Conservation (phyloP, 306 rosid species). For the Canavalia gladiata region DNA sequence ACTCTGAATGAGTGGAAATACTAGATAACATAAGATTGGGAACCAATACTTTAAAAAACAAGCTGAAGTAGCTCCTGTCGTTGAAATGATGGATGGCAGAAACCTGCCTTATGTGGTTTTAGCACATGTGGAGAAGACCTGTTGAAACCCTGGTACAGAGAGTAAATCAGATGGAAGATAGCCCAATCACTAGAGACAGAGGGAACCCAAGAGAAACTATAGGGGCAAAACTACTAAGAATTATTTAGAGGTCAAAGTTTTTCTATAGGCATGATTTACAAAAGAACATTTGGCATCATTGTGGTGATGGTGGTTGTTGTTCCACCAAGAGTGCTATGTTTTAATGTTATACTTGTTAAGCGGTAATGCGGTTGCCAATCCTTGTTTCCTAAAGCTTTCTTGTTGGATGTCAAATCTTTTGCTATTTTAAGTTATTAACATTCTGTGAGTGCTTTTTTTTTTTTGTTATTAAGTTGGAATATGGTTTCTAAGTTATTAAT, state of each 20-base stretch:
- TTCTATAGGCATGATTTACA: neutral
- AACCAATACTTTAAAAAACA: neutral
- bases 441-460: too few relatives aligned
- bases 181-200: neutral
- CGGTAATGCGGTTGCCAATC: neutral
- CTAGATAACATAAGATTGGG: neutral
- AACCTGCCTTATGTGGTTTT: neutral
- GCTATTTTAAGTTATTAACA: neutral
- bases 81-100: neutral
- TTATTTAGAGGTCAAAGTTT: neutral
- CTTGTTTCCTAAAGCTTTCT: neutral
- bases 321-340: conserved; percentile 10
- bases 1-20: neutral
- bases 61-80: neutral
- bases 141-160: neutral
- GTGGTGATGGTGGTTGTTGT: neutral
- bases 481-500: neutral
- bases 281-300: too few relatives aligned
- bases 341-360: neutral
- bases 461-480: neutral
- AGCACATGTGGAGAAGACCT: neutral
- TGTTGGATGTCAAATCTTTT: neutral
- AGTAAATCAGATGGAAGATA: conserved; percentile 2
- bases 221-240: neutral
- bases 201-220: neutral